Evolutionary conservation across 2,329 filamentous ascomycete species (phyloP).

Genomic region (Trichothecium roseum): DNA sequence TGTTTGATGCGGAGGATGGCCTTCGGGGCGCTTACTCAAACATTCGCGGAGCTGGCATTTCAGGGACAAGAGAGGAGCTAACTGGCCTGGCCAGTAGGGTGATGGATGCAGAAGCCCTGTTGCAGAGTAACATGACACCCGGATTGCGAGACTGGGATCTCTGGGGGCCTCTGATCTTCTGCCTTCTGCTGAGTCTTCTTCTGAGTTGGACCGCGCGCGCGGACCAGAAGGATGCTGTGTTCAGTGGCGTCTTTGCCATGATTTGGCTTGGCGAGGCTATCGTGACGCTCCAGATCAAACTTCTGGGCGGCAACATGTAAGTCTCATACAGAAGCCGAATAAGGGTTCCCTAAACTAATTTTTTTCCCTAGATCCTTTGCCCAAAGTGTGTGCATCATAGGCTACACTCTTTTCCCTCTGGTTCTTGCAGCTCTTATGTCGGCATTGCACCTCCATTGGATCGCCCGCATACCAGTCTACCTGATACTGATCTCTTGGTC

Average conservation of each 20-base stretch:
- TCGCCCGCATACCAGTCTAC: constrained; percentile 84
- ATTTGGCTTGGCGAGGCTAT: constrained; percentile 96
- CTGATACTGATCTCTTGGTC: constrained; percentile 84
- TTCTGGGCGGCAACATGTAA: constrained; percentile 94
- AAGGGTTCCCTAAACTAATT: neutral
- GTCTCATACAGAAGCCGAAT: constrained; percentile 23
- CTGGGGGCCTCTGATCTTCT: constrained; percentile 95
- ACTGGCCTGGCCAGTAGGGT: constrained; percentile 50
- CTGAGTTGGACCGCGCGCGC: constrained; percentile 71
- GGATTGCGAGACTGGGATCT: constrained; percentile 94
- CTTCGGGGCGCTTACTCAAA: constrained; percentile 53
- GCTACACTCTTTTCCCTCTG: constrained; percentile 93
- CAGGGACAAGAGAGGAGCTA: constrained; percentile 52
- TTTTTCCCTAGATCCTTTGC: constrained; percentile 69
- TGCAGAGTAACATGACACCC: constrained; percentile 70
- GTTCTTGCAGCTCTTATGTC: constrained; percentile 88
- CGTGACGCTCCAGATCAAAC: constrained; percentile 95
- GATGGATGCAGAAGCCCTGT: constrained; percentile 51
- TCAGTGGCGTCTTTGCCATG: constrained; percentile 92
- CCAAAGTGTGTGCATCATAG: constrained; percentile 95
- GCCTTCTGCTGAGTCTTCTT: constrained; percentile 76
- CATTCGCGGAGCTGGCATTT: constrained; percentile 46
- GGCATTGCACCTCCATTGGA: constrained; percentile 66
- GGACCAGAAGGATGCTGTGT: constrained; percentile 79
- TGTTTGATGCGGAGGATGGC: constrained; percentile 45